A percentile compares a stretch with the other conserved stretches of the same genome.
phyloP scores from a whole-genome alignment of 352 stramenopile species.

The Phytophthora megakarya region DNA sequence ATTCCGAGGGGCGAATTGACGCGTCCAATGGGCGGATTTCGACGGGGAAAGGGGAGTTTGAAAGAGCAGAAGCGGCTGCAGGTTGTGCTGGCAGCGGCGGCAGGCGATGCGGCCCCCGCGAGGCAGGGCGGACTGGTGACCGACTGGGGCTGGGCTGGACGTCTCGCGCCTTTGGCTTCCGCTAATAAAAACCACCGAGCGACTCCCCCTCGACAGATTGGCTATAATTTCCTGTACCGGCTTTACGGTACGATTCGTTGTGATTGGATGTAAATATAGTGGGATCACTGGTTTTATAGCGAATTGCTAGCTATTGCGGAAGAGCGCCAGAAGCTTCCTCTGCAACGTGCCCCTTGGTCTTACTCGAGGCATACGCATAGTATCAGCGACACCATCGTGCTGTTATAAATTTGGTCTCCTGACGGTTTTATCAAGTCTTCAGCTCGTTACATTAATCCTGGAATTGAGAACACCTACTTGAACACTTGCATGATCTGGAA shows the following conservation, averaged over 20 bases:
- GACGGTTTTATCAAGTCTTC: too few relatives aligned
- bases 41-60: not conserved
- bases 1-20: slow-evolving; percentile 1
- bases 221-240: slow-evolving; percentile 8
- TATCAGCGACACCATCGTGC: too few relatives aligned
- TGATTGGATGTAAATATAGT: slow-evolving; percentile 9
- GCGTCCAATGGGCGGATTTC: not conserved
- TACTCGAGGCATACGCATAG: not conserved
- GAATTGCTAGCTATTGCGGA: slow-evolving; percentile 7
- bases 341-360: not conserved
- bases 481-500: too few relatives aligned
- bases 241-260: not conserved
- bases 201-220: slow-evolving; percentile 21
- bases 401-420: too few relatives aligned
- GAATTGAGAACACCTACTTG: too few relatives aligned
- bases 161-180: slow-evolving; percentile 33
- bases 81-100: slow-evolving; percentile 1
- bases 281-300: not conserved
- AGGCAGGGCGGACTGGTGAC: slow-evolving; percentile 14
- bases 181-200: slow-evolving; percentile 39
- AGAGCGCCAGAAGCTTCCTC: slow-evolving; percentile 24
- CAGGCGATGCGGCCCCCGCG: slow-evolving; percentile 19
- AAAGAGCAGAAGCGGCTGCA: slow-evolving; percentile 2
- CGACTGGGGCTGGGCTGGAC: slow-evolving; percentile 19
- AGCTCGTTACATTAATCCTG: too few relatives aligned